phyloP scores from a whole-genome alignment of 805 yeast genomes.

The Torulaspora quercuum region DNA sequence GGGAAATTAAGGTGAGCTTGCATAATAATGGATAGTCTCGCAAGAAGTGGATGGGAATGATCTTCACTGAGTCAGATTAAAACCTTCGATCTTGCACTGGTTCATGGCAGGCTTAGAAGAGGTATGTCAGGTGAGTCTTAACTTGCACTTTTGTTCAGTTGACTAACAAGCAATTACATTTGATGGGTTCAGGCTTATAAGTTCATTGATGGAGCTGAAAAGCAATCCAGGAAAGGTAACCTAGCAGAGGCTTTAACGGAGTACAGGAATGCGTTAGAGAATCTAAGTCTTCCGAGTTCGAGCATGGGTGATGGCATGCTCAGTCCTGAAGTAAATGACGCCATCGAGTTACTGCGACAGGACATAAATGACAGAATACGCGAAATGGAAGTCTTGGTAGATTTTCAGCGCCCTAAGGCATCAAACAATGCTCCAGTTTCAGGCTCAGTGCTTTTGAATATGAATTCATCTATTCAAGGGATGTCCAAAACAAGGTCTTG shows the following conservation, averaged over 20 bases:
- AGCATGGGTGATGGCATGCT: conserved; percentile 23
- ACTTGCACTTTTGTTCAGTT: not conserved
- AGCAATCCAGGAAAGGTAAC: conserved; percentile 43
- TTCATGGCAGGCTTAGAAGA: too few relatives aligned
- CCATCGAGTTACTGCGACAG: conserved; percentile 30
- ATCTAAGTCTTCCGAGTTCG: conserved; percentile 9
- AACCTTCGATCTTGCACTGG: too few relatives aligned
- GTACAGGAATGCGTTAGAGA: conserved; percentile 28
- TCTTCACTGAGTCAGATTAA: too few relatives aligned
- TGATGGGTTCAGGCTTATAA: conserved; percentile 42
- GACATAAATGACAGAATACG: conserved; percentile 35
- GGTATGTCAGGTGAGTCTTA: conserved; percentile 8
- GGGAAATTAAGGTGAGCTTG: conserved; percentile 1
- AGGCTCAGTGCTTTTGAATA: conserved; percentile 13
- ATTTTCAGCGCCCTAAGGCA: conserved; percentile 19
- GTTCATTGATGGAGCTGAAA: conserved; percentile 52
- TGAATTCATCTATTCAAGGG: conserved; percentile 17
- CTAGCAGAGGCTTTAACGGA: conserved; percentile 40
- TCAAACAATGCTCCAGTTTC: conserved; percentile 31
- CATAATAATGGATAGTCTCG: not conserved
- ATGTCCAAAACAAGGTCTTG: conserved; percentile 15
- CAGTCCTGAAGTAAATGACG: conserved; percentile 36
- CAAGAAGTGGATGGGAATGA: not conserved
- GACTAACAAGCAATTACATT: conserved; percentile 10
- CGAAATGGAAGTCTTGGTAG: conserved; percentile 33